phyloP scores from a whole-genome alignment of 257 asterid genomes.

The Eustoma russellianum region DNA sequence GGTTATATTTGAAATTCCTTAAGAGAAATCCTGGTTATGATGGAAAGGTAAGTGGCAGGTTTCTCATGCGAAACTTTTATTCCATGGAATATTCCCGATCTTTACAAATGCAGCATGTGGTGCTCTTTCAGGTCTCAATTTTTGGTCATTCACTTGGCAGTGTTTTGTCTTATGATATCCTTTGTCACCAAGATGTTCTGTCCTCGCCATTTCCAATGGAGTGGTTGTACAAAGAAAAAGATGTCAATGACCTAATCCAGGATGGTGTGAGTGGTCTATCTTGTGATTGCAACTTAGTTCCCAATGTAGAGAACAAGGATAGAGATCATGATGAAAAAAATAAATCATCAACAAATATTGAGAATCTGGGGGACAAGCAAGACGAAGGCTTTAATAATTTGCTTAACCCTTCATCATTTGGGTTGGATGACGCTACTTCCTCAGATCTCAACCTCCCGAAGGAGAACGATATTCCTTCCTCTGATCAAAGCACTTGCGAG shows the following conservation, averaged over 20 bases:
- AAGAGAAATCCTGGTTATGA: constrained; percentile 95
- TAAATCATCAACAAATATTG: not conserved
- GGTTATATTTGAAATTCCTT: constrained; percentile 74
- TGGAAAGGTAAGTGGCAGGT: constrained; percentile 62
- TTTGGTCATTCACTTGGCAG: constrained; percentile 98
- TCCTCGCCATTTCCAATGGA: constrained; percentile 82
- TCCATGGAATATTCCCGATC: not conserved
- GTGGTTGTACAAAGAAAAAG: constrained; percentile 59
- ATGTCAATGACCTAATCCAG: constrained; percentile 16
- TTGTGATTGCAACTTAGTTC: constrained; percentile 21
- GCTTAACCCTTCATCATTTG: constrained; percentile 49
- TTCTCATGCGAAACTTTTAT: constrained; percentile 11
- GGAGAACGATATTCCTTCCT: constrained; percentile 23
- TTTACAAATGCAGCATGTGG: not conserved
- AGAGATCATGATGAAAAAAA: constrained; percentile 23
- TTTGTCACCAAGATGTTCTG: constrained; percentile 81
- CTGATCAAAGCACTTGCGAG: constrained; percentile 26
- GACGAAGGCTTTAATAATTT: constrained; percentile 35
- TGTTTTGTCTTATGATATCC: constrained; percentile 88
- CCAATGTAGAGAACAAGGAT: constrained; percentile 25
- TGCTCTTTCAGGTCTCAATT: constrained; percentile 57
- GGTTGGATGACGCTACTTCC: constrained; percentile 44
- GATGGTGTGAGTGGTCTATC: constrained; percentile 17
- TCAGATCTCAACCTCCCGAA: constrained; percentile 25
- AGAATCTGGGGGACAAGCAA: constrained; percentile 27